Evolutionary conservation across 1,139 yeast species (phyloP), one percentile per base, ranked within the genome.

Genomic region (Saccharomyces hybrid): DNA sequence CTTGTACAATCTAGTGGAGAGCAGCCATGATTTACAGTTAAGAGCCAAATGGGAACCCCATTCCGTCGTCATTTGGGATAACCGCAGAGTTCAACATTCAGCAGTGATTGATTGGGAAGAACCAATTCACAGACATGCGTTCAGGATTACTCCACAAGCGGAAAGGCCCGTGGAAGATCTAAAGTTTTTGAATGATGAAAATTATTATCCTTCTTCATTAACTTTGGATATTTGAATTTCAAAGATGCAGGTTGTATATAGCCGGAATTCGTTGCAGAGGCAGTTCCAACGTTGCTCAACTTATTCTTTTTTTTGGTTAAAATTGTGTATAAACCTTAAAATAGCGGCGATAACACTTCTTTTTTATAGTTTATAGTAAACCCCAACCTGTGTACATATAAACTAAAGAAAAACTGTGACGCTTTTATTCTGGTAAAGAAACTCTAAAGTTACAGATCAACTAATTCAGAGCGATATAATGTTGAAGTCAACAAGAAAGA

Each of bases 31-130:
- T 64, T 73, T 80, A 58, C 83, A 82, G 54, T 73, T 80, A 23
- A 76, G 88, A 59, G 81, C 82, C 57, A 72, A 69, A 53, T 83
- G 86, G 83, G 79, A 78, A 58, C 78, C 77, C 41, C 74, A 78
- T 52, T 81, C 88, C 5, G 84, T 86, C 32, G 88, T 83, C 26
- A 70, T 83, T 25, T 86, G 89, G 87, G 90, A 85, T 63, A 84
- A 84, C 71, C 77, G 90, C 69, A 73, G 84, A 62, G 80, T 81
- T 32, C 71, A 78, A 48, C 90, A 85, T 67, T 72, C 84, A 26
- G 89, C 90, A 4, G 73, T 81, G 48, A 73, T 80, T 54, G 89
- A 84, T 68, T 83, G 85, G 84, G 80, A 75, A 52, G 72, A 76
- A 7, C 78, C 77, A 25, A 75, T 77, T 51, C 71, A 79, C 44